These are phyloP conservation scores for Ballota nigra DNA, from an alignment of 257 asterid species.

Conservation along the genomic window DNA sequence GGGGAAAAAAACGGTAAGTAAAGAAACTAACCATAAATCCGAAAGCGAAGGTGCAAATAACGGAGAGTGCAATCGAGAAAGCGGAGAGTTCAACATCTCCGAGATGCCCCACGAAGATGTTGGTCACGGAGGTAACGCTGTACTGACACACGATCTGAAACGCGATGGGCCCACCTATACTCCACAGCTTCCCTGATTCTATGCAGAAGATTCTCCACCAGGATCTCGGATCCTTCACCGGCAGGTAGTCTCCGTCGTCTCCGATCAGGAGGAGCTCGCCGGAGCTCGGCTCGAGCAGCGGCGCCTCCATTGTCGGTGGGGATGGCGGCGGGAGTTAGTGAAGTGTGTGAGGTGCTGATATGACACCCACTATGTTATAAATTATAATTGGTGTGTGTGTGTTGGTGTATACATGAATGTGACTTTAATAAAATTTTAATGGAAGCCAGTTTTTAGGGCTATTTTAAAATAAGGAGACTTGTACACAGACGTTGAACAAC, in stretches of 20 bases:
- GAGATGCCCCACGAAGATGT: constrained; percentile 72
- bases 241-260: constrained; percentile 56
- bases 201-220: constrained; percentile 52
- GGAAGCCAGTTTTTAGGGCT: too few relatives aligned
- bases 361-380: too few relatives aligned
- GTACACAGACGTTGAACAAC: too few relatives aligned
- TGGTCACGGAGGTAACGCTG: constrained; percentile 42
- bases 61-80: constrained; percentile 62
- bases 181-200: constrained; percentile 64
- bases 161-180: constrained; percentile 70
- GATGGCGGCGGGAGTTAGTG: too few relatives aligned
- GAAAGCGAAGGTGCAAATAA: constrained; percentile 57
- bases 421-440: too few relatives aligned
- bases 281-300: constrained; percentile 39
- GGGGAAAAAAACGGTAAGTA: too few relatives aligned
- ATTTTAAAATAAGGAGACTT: too few relatives aligned
- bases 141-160: constrained; percentile 64
- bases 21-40: constrained; percentile 58
- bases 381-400: too few relatives aligned
- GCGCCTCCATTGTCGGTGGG: constrained; percentile 48
- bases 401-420: too few relatives aligned
- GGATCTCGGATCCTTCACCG: constrained; percentile 37
- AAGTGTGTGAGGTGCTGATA: too few relatives aligned
- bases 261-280: constrained; percentile 33
- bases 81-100: constrained; percentile 75